Conservation (phyloP, 495 filamentous ascomycete genomes). For the Neurospora sp. region DNA sequence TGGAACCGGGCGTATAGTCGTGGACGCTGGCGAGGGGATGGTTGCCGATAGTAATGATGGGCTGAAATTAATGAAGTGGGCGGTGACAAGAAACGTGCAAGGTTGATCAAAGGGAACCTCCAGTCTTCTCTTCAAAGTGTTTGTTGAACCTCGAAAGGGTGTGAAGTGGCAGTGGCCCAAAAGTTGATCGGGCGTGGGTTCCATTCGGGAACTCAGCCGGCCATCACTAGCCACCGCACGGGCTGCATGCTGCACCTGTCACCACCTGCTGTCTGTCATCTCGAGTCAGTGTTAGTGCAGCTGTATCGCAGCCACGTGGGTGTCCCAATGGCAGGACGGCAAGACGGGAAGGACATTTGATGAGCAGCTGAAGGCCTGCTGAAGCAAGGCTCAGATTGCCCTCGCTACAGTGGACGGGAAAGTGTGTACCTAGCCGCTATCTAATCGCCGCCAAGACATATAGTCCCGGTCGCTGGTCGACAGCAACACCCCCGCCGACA, state of each 20-base stretch:
- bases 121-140: background rate
- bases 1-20: background rate
- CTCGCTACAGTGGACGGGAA: background rate
- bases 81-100: background rate
- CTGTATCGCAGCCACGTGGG: background rate
- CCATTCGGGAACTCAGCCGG: background rate
- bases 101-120: background rate
- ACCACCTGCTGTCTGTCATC: background rate
- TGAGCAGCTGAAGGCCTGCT: background rate
- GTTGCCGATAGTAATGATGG: background rate
- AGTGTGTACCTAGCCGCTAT: background rate
- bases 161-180: background rate
- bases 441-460: background rate
- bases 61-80: background rate
- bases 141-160: background rate
- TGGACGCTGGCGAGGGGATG: background rate
- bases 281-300: background rate
- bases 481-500: background rate
- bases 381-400: background rate
- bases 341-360: background rate
- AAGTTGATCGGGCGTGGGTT: background rate
- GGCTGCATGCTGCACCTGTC: background rate
- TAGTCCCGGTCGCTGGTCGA: background rate
- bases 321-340: background rate
- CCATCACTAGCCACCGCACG: background rate